Evolutionary conservation across 129 eudicot genomes (phyloP).

Genomic region (Chrysanthemum seticuspe): DNA sequence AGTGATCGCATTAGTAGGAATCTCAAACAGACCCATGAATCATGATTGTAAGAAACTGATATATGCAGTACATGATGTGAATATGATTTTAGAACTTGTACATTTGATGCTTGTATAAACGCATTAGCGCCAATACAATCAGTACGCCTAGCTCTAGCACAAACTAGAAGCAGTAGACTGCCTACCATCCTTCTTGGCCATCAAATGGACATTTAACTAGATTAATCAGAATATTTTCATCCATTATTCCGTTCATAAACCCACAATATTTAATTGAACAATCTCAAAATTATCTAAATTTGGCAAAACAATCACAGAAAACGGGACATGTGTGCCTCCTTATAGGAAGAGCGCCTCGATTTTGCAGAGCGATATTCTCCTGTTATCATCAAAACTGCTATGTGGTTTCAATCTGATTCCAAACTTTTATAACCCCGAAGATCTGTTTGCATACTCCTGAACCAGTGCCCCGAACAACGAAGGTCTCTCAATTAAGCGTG

Average conservation of each 20-base stretch:
- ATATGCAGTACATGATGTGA: too few relatives aligned
- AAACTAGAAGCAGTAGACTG: background rate
- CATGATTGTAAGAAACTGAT: too few relatives aligned
- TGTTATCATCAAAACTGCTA: background rate
- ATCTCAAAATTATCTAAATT: background rate
- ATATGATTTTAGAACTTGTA: too few relatives aligned
- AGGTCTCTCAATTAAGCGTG: slow-evolving; percentile 37
- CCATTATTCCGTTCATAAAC: background rate
- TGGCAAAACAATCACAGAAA: background rate
- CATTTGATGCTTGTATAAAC: background rate
- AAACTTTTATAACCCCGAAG: slow-evolving; percentile 6
- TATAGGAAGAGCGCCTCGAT: too few relatives aligned
- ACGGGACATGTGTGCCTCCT: background rate
- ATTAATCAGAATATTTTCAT: background rate
- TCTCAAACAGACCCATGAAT: too few relatives aligned
- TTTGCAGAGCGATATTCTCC: background rate
- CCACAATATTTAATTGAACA: background rate
- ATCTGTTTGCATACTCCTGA: slow-evolving; percentile 46
- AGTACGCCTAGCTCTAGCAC: background rate
- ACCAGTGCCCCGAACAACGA: slow-evolving; percentile 55
- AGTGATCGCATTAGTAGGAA: too few relatives aligned
- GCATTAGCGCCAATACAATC: background rate
- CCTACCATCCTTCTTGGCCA: background rate
- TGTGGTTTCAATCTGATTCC: background rate
- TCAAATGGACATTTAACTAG: background rate